phyloP scores from a whole-genome alignment of 2,329 filamentous ascomycete genomes.

The Drechmeria coniospora region DNA sequence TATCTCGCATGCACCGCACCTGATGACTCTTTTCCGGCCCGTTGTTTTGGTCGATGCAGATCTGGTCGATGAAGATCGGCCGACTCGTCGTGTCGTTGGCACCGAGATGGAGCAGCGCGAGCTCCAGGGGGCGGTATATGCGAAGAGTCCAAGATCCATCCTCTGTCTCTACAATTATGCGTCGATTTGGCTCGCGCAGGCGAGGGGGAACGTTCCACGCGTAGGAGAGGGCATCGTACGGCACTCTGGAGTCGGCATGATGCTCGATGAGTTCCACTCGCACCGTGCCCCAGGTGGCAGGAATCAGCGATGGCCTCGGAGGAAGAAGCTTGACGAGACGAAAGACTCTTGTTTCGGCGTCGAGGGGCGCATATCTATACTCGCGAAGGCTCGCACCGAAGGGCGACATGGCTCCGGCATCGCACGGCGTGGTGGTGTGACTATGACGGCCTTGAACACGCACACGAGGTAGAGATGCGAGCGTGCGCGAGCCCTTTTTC shows the following conservation, averaged over 20 bases:
- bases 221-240: conserved; percentile 17
- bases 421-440: no score
- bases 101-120: conserved; percentile 10
- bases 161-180: conserved; percentile 11
- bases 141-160: conserved; percentile 5
- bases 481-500: no score
- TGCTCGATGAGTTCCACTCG: conserved; percentile 13
- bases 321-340: conserved; percentile 12
- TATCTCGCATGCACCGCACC: conserved; percentile 14
- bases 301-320: conserved; percentile 6
- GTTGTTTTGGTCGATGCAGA: conserved; percentile 16
- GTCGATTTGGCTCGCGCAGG: conserved; percentile 7
- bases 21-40: conserved; percentile 11
- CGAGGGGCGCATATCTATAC: conserved; percentile 5
- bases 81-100: conserved; percentile 1
- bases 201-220: conserved; percentile 10
- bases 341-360: conserved; percentile 6
- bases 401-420: no score
- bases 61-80: conserved; percentile 16
- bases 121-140: conserved; percentile 15
- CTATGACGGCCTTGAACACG: no score
- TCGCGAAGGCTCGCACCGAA: no score
- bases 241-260: conserved; percentile 5
- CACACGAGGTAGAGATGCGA: no score
- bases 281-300: conserved; percentile 8